phyloP scores from a whole-genome alignment of 352 stramenopile species.

The Pythium brachiatum region DNA sequence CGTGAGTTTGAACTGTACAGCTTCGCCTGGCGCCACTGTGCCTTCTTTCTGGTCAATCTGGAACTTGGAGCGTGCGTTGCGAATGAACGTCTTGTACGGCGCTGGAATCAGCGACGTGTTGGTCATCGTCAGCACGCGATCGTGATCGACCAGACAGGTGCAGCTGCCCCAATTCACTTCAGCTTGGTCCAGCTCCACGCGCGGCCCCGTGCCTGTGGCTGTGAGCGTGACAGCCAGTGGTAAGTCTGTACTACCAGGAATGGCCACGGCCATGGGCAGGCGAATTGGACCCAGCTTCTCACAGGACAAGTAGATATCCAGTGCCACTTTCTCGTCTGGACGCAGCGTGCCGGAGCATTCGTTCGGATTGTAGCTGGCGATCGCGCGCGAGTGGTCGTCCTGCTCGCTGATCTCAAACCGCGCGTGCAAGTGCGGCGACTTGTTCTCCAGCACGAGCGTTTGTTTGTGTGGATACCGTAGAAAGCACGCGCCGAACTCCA shows the following conservation, averaged over 20 bases:
- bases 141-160: constrained; percentile 85
- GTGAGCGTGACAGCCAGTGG: constrained; percentile 87
- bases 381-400: constrained; percentile 80
- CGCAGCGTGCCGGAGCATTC: constrained; percentile 60
- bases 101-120: constrained; percentile 91
- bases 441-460: constrained; percentile 88
- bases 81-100: constrained; percentile 91
- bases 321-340: constrained; percentile 47
- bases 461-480: constrained; percentile 91
- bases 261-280: constrained; percentile 83
- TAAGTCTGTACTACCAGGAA: constrained; percentile 86
- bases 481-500: constrained; percentile 91
- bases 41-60: constrained; percentile 89
- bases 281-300: constrained; percentile 91
- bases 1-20: constrained; percentile 66
- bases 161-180: constrained; percentile 91
- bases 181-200: constrained; percentile 75
- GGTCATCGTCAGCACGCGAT: constrained; percentile 68
- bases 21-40: constrained; percentile 76
- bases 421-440: constrained; percentile 65
- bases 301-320: constrained; percentile 86
- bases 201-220: constrained; percentile 81
- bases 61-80: constrained; percentile 91
- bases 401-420: constrained; percentile 90
- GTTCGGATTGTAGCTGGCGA: constrained; percentile 78